A percentile compares a stretch with the other conserved stretches of the same genome.
These are phyloP conservation scores for Botrytis byssoidea DNA, from an alignment of 2,329 filamentous ascomycete species.

Conservation along the genomic window DNA sequence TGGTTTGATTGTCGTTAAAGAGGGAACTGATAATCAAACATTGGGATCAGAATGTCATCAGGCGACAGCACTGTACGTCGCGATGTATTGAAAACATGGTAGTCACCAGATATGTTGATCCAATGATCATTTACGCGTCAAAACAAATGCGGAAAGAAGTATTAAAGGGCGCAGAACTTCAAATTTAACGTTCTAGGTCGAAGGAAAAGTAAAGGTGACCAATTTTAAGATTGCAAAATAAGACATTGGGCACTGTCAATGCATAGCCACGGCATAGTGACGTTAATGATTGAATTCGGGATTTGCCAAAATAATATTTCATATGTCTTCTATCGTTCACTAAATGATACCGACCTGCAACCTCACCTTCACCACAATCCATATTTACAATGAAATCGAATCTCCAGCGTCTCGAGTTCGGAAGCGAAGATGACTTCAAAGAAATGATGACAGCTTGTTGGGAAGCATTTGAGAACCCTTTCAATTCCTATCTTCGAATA, in stretches of 20 bases:
- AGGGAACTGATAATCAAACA: background rate
- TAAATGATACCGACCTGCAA: background rate
- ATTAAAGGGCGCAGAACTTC: background rate
- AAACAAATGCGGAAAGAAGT: background rate
- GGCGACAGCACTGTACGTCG: background rate
- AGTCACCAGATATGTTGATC: background rate
- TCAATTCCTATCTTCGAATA: conserved; percentile 1
- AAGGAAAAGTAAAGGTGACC: background rate
- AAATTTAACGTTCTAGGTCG: background rate
- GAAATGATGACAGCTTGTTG: background rate
- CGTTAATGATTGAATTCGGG: background rate
- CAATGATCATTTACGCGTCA: background rate
- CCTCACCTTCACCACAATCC: background rate
- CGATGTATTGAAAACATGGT: background rate
- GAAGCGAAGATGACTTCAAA: background rate
- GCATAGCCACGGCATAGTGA: background rate
- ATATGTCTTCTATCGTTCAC: background rate
- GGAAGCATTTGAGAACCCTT: background rate
- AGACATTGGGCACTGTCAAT: background rate
- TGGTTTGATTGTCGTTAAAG: background rate
- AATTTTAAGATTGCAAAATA: background rate
- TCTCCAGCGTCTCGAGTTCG: background rate
- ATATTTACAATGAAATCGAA: background rate
- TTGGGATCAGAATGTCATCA: background rate
- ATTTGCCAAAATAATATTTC: background rate